phyloP scores from a whole-genome alignment of 2,329 filamentous ascomycete species.

The Phialophora macrospora region DNA sequence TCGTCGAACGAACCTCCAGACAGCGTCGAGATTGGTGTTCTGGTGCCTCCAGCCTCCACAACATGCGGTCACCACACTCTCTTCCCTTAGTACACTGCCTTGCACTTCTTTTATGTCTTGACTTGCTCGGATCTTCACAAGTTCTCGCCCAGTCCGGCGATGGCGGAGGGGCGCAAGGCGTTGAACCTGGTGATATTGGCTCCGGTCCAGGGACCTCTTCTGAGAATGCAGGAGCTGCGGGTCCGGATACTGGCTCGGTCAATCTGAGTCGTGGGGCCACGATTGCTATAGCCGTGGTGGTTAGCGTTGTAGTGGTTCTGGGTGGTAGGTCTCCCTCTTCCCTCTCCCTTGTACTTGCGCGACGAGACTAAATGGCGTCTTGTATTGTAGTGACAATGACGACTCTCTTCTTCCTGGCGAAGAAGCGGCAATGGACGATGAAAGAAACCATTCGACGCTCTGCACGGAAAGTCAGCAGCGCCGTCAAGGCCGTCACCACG shows the following conservation, averaged over 20 bases:
- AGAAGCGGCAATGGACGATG: conserved; percentile 83
- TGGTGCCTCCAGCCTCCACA: not conserved
- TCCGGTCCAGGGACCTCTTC: conserved; percentile 45
- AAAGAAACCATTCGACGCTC: conserved; percentile 73
- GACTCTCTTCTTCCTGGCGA: conserved; percentile 76
- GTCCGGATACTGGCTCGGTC: conserved; percentile 64
- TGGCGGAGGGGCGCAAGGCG: conserved; percentile 35
- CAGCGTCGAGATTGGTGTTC: not conserved
- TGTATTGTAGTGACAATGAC: conserved; percentile 44
- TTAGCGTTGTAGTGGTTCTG: conserved; percentile 68
- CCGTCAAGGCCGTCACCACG: conserved; percentile 39
- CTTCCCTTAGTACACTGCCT: conserved; percentile 7
- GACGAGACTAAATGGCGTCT: conserved; percentile 7
- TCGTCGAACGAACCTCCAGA: not conserved
- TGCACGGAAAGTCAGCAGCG: conserved; percentile 51
- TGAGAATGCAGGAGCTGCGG: conserved; percentile 68
- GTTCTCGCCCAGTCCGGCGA: conserved; percentile 35
- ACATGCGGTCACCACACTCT: conserved; percentile 7
- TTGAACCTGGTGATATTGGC: conserved; percentile 33
- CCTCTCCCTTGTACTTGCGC: not conserved
- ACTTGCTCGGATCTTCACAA: conserved; percentile 10
- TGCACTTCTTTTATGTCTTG: conserved; percentile 20
- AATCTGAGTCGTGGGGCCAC: conserved; percentile 70
- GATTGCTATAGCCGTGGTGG: conserved; percentile 75
- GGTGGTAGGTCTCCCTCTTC: conserved; percentile 62